A percentile compares a stretch with the other conserved stretches of the same genome.
Evolutionary conservation across 257 asterid species (phyloP).

Genomic region (Linderniella brevidens): DNA sequence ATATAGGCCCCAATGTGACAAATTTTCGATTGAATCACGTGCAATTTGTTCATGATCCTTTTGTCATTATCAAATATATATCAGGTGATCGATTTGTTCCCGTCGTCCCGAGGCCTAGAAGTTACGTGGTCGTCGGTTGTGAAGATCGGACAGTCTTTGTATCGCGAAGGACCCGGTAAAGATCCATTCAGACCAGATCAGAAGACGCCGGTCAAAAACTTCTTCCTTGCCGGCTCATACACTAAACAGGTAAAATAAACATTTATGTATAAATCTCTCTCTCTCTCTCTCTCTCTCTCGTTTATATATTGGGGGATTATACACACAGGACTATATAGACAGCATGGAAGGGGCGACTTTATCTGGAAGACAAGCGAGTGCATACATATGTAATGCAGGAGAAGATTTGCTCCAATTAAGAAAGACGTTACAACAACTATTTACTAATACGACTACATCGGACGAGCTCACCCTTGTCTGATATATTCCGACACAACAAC

Average conservation of each 20-base stretch:
- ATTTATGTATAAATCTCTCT: background rate
- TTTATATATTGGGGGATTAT: background rate
- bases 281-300: background rate
- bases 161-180: constrained; percentile 93
- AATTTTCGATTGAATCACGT: too few species aligned
- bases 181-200: constrained; percentile 99
- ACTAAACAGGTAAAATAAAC: constrained; percentile 64
- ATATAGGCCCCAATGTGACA: too few species aligned
- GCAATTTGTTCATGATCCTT: too few species aligned
- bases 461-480: constrained; percentile 47
- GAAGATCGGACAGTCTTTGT: constrained; percentile 82
- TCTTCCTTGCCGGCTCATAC: constrained; percentile 96
- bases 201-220: constrained; percentile 78
- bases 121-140: constrained; percentile 96
- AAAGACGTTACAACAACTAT: constrained; percentile 19
- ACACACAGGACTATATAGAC: constrained; percentile 79
- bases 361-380: constrained; percentile 90
- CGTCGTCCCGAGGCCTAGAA: constrained; percentile 91
- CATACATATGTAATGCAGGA: constrained; percentile 70
- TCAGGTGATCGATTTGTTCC: constrained; percentile 81
- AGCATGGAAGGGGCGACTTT: constrained; percentile 99
- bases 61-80: background rate
- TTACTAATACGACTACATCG: constrained; percentile 15
- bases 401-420: constrained; percentile 53
- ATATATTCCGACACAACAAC: too few species aligned